Conservation (phyloP, 768 basidiomycete genomes). For the Arthromyces matolae region DNA sequence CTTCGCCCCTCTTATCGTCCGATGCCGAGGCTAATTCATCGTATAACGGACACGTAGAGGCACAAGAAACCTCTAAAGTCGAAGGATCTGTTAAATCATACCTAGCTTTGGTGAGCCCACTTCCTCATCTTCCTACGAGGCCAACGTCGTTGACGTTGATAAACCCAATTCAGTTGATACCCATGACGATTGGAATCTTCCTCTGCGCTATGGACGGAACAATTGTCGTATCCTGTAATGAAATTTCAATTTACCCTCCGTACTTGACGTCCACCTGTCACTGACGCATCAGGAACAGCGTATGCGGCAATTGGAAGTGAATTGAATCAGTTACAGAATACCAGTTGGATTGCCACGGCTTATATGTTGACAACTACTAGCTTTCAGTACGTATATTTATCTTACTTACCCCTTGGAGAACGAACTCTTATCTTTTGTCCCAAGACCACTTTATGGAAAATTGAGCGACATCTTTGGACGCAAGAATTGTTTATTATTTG, state of each 20-base stretch:
- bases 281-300: constrained; percentile 23
- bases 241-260: too few relatives aligned
- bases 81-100: constrained; percentile 18
- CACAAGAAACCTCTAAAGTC: constrained; percentile 8
- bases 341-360: constrained; percentile 64
- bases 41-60: constrained; percentile 12
- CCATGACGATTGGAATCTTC: constrained; percentile 47
- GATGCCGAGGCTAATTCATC: constrained; percentile 3
- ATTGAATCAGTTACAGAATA: constrained; percentile 57
- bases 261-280: background rate
- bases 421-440: background rate
- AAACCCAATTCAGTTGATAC: constrained; percentile 33
- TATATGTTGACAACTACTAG: constrained; percentile 59
- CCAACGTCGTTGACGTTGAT: background rate
- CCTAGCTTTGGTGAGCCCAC: constrained; percentile 18
- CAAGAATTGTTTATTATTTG: constrained; percentile 52
- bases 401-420: too few relatives aligned
- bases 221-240: constrained; percentile 44
- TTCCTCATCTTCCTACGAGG: too few relatives aligned
- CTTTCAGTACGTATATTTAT: constrained; percentile 60
- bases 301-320: constrained; percentile 58
- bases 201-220: constrained; percentile 48
- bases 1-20: constrained; percentile 27
- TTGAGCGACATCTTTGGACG: constrained; percentile 64
- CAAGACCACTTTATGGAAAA: constrained; percentile 61